A percentile compares a stretch with the other conserved stretches of the same genome.
These are phyloP conservation scores for Hymenoscyphus infarciens DNA, from an alignment of 2,329 filamentous ascomycete species.

Conservation along the genomic window DNA sequence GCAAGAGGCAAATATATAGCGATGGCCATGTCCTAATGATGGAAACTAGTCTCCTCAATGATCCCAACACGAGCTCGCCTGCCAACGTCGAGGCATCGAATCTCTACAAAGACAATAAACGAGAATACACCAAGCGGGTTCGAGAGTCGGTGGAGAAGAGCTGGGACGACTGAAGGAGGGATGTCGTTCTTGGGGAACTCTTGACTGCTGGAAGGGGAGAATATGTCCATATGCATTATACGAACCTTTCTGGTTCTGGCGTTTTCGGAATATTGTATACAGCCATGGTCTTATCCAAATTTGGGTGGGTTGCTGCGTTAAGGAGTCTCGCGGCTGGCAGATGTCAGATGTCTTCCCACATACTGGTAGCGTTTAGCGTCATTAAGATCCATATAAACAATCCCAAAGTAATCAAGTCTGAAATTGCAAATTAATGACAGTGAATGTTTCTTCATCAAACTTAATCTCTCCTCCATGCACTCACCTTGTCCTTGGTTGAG, in stretches of 20 bases:
- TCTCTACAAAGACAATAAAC: constrained; percentile 95
- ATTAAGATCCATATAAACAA: constrained; percentile 1
- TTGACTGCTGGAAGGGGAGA: neutral
- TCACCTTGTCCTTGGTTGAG: constrained; percentile 1
- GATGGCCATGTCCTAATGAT: neutral
- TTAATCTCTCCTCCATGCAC: neutral
- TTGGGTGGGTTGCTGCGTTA: neutral
- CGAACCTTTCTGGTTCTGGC: constrained; percentile 21
- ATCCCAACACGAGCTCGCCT: constrained; percentile 96
- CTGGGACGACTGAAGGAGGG: constrained; percentile 74
- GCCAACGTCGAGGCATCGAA: constrained; percentile 98
- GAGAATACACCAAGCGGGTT: constrained; percentile 93
- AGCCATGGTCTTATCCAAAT: neutral
- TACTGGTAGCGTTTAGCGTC: constrained; percentile 7
- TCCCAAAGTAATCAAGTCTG: neutral
- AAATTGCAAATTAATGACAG: neutral
- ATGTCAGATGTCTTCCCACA: neutral
- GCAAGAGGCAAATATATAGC: constrained; percentile 8
- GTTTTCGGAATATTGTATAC: constrained; percentile 18
- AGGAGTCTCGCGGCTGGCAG: constrained; percentile 1
- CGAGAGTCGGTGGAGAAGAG: constrained; percentile 98
- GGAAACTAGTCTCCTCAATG: constrained; percentile 74
- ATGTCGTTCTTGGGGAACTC: neutral
- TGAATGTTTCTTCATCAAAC: neutral
- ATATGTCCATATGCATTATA: neutral